Conservation (phyloP, 2,329 filamentous ascomycete genomes). For the Sporothrix phasma region DNA sequence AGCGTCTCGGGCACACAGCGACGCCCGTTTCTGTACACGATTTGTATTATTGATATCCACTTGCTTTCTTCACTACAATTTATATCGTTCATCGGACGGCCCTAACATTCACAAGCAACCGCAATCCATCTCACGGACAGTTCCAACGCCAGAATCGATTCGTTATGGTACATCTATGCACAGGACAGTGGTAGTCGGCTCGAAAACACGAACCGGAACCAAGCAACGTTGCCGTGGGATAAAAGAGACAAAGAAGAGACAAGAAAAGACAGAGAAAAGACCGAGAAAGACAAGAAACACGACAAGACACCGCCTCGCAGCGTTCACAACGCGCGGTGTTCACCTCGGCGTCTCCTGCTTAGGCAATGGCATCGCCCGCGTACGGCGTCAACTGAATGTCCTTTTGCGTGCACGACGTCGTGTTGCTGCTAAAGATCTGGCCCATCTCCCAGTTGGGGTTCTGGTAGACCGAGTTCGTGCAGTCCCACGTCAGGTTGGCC, state of each 20-base stretch:
- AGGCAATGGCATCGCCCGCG: constrained; percentile 26
- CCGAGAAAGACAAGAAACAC: background rate
- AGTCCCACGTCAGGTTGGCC: constrained; percentile 27
- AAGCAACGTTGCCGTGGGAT: no score
- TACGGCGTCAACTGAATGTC: constrained; percentile 26
- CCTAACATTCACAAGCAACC: no score
- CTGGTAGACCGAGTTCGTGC: constrained; percentile 26
- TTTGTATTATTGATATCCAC: background rate
- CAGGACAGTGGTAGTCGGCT: no score
- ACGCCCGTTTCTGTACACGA: background rate
- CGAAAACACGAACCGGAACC: no score
- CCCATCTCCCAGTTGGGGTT: constrained; percentile 34
- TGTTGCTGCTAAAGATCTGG: constrained; percentile 30
- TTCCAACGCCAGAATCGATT: background rate
- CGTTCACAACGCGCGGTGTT: no score
- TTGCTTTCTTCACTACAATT: background rate
- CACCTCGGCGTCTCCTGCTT: no score
- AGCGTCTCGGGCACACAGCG: no score
- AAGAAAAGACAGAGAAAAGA: background rate
- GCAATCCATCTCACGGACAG: no score
- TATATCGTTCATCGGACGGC: no score
- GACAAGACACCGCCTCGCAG: no score
- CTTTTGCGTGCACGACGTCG: constrained; percentile 26
- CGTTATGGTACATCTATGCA: background rate
- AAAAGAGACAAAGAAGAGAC: background rate